These are phyloP conservation scores for Sugiyamaella pinicola DNA, from an alignment of 1,139 yeast species.

Conservation along the genomic window DNA sequence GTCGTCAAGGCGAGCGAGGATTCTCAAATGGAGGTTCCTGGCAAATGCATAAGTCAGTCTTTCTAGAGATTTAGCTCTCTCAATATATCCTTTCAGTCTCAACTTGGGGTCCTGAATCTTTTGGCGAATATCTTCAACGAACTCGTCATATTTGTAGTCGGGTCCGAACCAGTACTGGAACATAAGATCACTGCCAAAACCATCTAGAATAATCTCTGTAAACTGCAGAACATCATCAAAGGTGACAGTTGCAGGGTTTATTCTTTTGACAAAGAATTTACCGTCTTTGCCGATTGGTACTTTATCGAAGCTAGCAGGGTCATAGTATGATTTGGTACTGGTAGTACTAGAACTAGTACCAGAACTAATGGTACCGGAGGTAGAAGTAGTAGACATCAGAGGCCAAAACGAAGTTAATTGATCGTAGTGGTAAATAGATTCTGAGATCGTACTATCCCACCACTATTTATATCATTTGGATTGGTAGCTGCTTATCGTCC, in stretches of 20 bases:
- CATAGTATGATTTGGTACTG: background rate
- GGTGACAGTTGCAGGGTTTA: constrained; percentile 16
- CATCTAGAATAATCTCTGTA: constrained; percentile 23
- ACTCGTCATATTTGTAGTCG: constrained; percentile 22
- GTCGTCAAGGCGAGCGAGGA: constrained; percentile 11
- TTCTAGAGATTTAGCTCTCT: constrained; percentile 21
- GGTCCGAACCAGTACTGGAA: constrained; percentile 26
- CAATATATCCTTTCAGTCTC: constrained; percentile 20
- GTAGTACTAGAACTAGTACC: no score
- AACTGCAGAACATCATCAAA: constrained; percentile 21
- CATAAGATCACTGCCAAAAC: constrained; percentile 22
- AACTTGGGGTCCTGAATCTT: constrained; percentile 20
- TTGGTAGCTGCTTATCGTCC: background rate
- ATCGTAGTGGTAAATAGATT: no score
- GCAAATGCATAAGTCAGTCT: constrained; percentile 22
- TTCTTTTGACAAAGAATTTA: constrained; percentile 10
- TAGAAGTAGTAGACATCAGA: no score
- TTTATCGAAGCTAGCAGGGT: background rate
- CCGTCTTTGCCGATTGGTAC: constrained; percentile 3
- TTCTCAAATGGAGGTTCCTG: constrained; percentile 15
- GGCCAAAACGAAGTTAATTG: background rate
- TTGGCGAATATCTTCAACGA: constrained; percentile 16
- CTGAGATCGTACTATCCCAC: background rate
- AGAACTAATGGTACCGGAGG: no score
- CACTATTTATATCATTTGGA: background rate